Evolutionary conservation across 768 basidiomycete genomes (phyloP).

Genomic region (Trametes gibbosa): DNA sequence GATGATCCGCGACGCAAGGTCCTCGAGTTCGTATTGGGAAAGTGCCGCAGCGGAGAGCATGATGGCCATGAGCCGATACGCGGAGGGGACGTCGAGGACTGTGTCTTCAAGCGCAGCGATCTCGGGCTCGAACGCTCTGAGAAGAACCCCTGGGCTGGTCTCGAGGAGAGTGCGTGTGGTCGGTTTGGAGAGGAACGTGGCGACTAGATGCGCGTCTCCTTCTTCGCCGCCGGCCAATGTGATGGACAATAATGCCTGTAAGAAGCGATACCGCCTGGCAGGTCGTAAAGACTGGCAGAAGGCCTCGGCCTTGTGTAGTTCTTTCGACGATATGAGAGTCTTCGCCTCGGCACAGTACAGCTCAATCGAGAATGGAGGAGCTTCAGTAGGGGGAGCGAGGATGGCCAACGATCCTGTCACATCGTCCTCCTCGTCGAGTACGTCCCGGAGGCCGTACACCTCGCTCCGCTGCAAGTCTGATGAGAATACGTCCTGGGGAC

Average conservation of each 20-base stretch:
- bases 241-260: constrained; percentile 36
- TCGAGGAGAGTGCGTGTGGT: constrained; percentile 30
- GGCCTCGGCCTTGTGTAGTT: constrained; percentile 41
- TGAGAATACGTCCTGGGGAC: constrained; percentile 25
- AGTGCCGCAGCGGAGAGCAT: constrained; percentile 30
- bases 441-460: constrained; percentile 22
- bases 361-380: background rate
- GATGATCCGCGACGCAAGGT: constrained; percentile 8
- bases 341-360: constrained; percentile 2
- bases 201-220: constrained; percentile 39
- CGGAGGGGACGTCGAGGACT: constrained; percentile 46
- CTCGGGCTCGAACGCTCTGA: constrained; percentile 34
- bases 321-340: constrained; percentile 35
- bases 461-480: constrained; percentile 22
- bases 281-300: constrained; percentile 42
- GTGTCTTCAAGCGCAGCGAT: constrained; percentile 44
- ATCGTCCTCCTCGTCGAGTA: constrained; percentile 1
- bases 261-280: constrained; percentile 34
- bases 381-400: background rate
- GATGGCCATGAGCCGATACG: constrained; percentile 40
- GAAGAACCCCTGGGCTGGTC: constrained; percentile 29
- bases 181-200: constrained; percentile 36
- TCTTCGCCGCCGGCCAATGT: constrained; percentile 41
- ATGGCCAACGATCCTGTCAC: background rate
- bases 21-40: background rate